These are phyloP conservation scores for Tricholoma saponaceum DNA, from an alignment of 768 basidiomycete species.

Conservation along the genomic window DNA sequence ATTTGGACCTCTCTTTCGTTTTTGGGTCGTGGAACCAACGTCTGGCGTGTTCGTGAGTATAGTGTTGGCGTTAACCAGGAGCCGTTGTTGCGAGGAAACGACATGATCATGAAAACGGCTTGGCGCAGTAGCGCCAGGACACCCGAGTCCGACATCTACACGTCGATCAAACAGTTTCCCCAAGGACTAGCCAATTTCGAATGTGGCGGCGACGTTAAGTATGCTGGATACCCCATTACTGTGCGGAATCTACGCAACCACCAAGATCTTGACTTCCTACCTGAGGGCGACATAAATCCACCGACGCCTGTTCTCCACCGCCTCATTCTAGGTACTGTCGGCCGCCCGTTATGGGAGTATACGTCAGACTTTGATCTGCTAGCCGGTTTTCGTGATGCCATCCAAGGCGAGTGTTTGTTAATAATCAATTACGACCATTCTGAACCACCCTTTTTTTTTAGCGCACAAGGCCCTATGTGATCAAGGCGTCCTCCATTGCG, in stretches of 20 bases:
- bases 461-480: slow-evolving; percentile 14
- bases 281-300: not conserved
- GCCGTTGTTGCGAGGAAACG: not conserved
- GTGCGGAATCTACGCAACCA: slow-evolving; percentile 11
- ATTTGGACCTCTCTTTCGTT: slow-evolving; percentile 15
- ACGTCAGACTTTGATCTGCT: slow-evolving; percentile 14
- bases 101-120: slow-evolving; percentile 11
- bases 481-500: slow-evolving; percentile 25
- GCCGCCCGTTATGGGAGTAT: slow-evolving; percentile 17
- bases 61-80: not conserved
- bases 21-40: slow-evolving; percentile 12
- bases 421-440: not conserved
- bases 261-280: not conserved
- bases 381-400: slow-evolving; percentile 12
- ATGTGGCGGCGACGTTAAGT: slow-evolving; percentile 6
- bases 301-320: not conserved
- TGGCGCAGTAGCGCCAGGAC: slow-evolving; percentile 11
- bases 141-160: not conserved
- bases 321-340: slow-evolving; percentile 12
- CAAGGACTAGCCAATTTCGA: slow-evolving; percentile 15
- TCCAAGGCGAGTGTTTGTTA: slow-evolving; percentile 10
- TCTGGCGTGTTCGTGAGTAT: too few species aligned
- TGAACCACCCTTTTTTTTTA: slow-evolving; percentile 4
- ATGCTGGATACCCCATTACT: not conserved
- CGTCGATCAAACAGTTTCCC: not conserved